phyloP scores from a whole-genome alignment of 768 basidiomycete genomes.

The Podaxis carcinomalis region DNA sequence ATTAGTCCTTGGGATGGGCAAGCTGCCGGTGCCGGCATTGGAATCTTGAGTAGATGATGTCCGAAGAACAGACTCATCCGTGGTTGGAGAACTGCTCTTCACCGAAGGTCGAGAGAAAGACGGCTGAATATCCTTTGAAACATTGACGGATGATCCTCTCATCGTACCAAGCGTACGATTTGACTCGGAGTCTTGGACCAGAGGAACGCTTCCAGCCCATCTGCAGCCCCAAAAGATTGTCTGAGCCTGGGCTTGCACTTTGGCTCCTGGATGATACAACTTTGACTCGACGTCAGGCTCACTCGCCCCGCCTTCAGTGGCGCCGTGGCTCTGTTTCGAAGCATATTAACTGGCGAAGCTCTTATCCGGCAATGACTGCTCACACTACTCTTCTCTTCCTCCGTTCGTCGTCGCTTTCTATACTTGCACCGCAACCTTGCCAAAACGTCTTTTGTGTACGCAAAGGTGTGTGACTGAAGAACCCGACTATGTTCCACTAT shows the following conservation, averaged over 20 bases:
- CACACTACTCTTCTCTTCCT: background rate
- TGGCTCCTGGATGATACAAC: background rate
- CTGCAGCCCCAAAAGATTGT: background rate
- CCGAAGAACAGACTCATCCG: background rate
- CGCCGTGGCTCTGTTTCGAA: background rate
- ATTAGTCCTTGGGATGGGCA: too few relatives aligned
- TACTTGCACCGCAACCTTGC: background rate
- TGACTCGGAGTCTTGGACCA: background rate
- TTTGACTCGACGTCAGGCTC: background rate
- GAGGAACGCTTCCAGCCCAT: background rate
- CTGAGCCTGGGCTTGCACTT: background rate
- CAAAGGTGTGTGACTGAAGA: background rate
- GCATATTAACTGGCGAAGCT: background rate
- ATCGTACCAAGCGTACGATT: conserved; percentile 4
- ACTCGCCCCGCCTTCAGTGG: too few relatives aligned
- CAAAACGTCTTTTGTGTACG: background rate
- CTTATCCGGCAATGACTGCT: background rate
- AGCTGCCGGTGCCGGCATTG: background rate
- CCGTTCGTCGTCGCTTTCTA: background rate
- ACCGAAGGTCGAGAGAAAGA: background rate
- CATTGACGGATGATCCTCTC: background rate
- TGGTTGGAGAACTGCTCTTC: background rate
- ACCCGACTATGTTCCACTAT: background rate
- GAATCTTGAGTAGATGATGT: background rate
- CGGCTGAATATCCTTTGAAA: background rate